Base-by-base conservation (phyloP, 208 protist species). In the Acanthamoeba divionensis region DNA sequence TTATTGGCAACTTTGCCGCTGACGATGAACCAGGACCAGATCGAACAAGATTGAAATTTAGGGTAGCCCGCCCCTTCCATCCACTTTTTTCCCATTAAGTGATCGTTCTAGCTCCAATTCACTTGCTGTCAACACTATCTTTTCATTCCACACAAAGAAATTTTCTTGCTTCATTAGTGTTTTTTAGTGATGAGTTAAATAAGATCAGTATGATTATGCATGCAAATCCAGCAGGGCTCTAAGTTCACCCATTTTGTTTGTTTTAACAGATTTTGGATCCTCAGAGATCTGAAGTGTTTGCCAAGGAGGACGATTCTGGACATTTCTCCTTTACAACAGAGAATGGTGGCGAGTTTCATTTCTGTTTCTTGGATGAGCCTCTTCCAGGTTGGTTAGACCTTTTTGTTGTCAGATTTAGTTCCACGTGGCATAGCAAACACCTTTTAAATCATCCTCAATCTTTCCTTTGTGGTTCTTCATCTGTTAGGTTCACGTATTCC, bases 321-420 rank as follows among this genome's bases (percentile, higher is more conserved):
- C 73, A 62, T 52, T 83, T 83, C 50, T 54, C 73, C 15, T 83
- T 83, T 33, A 83, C 73, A 24, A 83, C 73, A 10, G 73, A 83
- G 48, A 62, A 62, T 33, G 73, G 73, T 2, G 73, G 73, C n/a
- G 73, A 83, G 50, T 83, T 83, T 29, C 10, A 83, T 31, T 83
- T 83, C 47, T 83, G 73, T 38, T 83, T 83, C 47, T 65, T 10
- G 33, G 73, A 83, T 33, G 2, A 29, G 18, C n/a, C 52, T 60
- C 52, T 60, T 60, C n/a, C 52, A 24, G 18, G 52, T 60, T 60
- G 52, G 18, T 18, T n/a, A 60, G 18, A 24, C 52, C 52, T 60
- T 60, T n/a, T 18, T 60, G 52, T n/a, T 60, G 18, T n/a, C n/a
- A n/a, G n/a, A n/a, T n/a, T n/a, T n/a, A n/a, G n/a, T n/a, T n/a